Percentiles rank a stretch among this genome's conserved stretches.
Evolutionary conservation across 805 yeast species (phyloP).

Genomic region (Middelhovenomyces tepae): DNA sequence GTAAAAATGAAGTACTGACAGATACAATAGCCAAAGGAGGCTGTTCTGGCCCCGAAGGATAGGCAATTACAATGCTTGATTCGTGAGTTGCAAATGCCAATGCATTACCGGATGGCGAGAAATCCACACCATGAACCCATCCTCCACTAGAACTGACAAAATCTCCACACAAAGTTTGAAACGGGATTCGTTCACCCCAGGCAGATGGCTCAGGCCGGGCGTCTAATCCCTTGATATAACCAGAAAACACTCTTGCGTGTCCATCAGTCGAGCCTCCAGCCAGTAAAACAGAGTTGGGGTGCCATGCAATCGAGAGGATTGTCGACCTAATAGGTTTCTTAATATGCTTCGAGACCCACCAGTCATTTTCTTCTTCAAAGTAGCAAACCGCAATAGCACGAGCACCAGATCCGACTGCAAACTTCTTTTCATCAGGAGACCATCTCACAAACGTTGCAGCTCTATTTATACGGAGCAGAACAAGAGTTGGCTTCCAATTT

Average conservation of each 20-base stretch:
- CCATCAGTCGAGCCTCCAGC: constrained; percentile 94
- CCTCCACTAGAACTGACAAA: constrained; percentile 61
- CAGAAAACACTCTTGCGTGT: constrained; percentile 80
- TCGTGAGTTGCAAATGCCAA: constrained; percentile 83
- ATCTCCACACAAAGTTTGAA: constrained; percentile 85
- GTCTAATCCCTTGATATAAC: constrained; percentile 83
- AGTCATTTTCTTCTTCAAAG: constrained; percentile 90
- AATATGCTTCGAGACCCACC: constrained; percentile 99
- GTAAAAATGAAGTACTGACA: constrained; percentile 61
- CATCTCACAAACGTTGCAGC: constrained; percentile 93
- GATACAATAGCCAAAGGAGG: constrained; percentile 54
- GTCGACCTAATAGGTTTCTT: constrained; percentile 92
- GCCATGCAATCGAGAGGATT: constrained; percentile 80
- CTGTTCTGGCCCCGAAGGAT: constrained; percentile 58
- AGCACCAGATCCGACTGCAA: constrained; percentile 96
- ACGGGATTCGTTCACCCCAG: constrained; percentile 96
- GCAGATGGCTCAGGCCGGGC: constrained; percentile 67
- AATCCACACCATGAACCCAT: constrained; percentile 87
- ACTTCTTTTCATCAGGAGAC: constrained; percentile 92
- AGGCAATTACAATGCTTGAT: constrained; percentile 70
- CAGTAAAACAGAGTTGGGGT: constrained; percentile 79
- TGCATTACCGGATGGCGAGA: constrained; percentile 70
- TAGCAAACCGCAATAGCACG: constrained; percentile 92
- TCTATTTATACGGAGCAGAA: constrained; percentile 81
- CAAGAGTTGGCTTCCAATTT: constrained; percentile 77